A percentile compares a stretch with the other conserved stretches of the same genome.
Evolutionary conservation across 2,329 filamentous ascomycete species (phyloP).

Genomic region (Microcyclospora tardicrescens): DNA sequence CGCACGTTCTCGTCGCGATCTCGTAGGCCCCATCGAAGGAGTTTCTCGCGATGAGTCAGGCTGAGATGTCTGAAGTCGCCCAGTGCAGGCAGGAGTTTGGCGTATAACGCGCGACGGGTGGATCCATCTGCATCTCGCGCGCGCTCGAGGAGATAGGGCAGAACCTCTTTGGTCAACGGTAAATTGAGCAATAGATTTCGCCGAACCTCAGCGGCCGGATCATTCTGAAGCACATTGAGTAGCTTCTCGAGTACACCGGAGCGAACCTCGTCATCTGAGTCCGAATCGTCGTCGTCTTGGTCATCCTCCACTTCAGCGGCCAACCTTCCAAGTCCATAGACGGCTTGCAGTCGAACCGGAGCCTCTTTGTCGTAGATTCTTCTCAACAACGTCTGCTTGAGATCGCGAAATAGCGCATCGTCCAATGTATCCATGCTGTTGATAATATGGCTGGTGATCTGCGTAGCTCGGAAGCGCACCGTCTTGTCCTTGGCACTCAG

Average conservation of each 20-base stretch:
- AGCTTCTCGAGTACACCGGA: conserved; percentile 69
- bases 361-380: conserved; percentile 88
- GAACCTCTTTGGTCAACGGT: conserved; percentile 67
- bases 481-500: conserved; percentile 82
- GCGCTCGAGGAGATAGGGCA: conserved; percentile 79
- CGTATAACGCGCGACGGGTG: conserved; percentile 76
- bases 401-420: conserved; percentile 73
- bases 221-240: conserved; percentile 79
- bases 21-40: conserved; percentile 84
- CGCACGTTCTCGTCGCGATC: conserved; percentile 91
- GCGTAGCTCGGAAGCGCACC: conserved; percentile 77
- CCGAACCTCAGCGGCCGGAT: conserved; percentile 85
- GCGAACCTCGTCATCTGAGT: conserved; percentile 51
- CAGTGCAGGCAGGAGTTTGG: conserved; percentile 70
- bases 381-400: conserved; percentile 67
- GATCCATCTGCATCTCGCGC: conserved; percentile 77
- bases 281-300: conserved; percentile 51
- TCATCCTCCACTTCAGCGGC: conserved; percentile 57
- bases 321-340: conserved; percentile 74
- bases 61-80: conserved; percentile 92
- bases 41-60: conserved; percentile 85
- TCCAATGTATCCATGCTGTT: conserved; percentile 88
- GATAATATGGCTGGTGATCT: conserved; percentile 80
- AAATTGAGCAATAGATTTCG: conserved; percentile 79
- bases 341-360: conserved; percentile 81